Evolutionary conservation across 2,329 filamentous ascomycete species (phyloP), one percentile per base, ranked within the genome.

Genomic region (Colletotrichum sp.): DNA sequence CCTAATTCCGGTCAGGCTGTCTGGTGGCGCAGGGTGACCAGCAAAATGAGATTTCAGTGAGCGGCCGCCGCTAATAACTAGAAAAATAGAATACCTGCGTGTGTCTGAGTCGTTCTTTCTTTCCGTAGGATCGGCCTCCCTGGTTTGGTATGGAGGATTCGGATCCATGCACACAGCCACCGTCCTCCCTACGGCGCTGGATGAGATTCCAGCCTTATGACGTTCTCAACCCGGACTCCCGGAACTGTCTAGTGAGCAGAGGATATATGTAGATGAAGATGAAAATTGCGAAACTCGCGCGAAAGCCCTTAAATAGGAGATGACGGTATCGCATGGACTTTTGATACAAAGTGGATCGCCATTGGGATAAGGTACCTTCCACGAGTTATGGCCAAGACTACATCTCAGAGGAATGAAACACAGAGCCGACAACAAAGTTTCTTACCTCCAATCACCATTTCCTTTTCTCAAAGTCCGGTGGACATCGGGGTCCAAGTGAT

Each of bases 401-500:
- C 5, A n/a, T 43, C 39, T n/a, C 0, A n/a, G 39, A n/a, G 18
- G 18, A n/a, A 43, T 43, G 39, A 43, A 43, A n/a, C 39, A 43
- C 39, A 43, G 39, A 10, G 39, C 4, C 39, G 18, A n/a, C 16
- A 18, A 43, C 5, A n/a, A 2, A n/a, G 9, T n/a, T 10, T 10
- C 4, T 43, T n/a, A 43, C 18, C 0, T n/a, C 39, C 18, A 0
- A n/a, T 43, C 9, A n/a, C 1, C 8, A 18, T 18, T n/a, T 6
- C 4, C 18, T 9, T 43, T 4, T n/a, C 6, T 21, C 9, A 21
- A 21, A 21, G 43, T 21, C 4, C 18, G 1, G 39, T 43, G 9
- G 3, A 48, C 8, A n/a, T 18, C 6, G 39, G 18, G 18, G 5
- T n/a, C 8, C 39, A n/a, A n/a, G n/a, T n/a, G n/a, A n/a, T 6